A percentile compares a stretch with the other conserved stretches of the same genome.
Conservation (phyloP, 257 asterid genomes). For the Craterostigma plantagineum region DNA sequence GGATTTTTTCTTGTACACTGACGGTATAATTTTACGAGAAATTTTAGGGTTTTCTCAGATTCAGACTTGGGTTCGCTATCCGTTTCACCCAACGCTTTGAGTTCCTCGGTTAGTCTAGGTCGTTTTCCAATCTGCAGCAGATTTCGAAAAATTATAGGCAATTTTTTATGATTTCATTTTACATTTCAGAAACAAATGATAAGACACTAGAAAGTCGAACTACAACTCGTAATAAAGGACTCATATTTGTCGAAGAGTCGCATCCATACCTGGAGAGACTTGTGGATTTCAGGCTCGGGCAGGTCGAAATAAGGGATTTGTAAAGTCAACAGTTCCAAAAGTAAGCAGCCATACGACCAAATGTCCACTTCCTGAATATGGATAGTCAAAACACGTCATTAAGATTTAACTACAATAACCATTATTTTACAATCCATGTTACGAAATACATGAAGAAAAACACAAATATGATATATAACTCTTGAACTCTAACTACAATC, state of each 20-base stretch:
- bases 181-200: not conserved
- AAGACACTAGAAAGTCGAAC: not conserved
- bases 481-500: not conserved
- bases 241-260: too few relatives aligned
- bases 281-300: conserved; percentile 29
- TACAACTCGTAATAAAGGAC: not conserved
- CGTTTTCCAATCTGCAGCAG: conserved; percentile 13
- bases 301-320: conserved; percentile 36
- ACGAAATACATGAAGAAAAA: not conserved
- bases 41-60: conserved; percentile 11
- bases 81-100: conserved; percentile 7
- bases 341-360: conserved; percentile 65
- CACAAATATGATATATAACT: not conserved
- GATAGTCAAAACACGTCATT: too few relatives aligned
- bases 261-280: conserved; percentile 4
- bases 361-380: conserved; percentile 60
- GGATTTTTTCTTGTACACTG: conserved; percentile 41
- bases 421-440: too few relatives aligned
- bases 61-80: conserved; percentile 7
- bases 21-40: conserved; percentile 22
- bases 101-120: conserved; percentile 10
- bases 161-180: not conserved
- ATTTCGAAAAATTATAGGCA: not conserved
- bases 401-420: too few relatives aligned
- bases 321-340: conserved; percentile 41